Evolutionary conservation across 2,329 filamentous ascomycete species (phyloP).

Genomic region (Aspergillus sp.): DNA sequence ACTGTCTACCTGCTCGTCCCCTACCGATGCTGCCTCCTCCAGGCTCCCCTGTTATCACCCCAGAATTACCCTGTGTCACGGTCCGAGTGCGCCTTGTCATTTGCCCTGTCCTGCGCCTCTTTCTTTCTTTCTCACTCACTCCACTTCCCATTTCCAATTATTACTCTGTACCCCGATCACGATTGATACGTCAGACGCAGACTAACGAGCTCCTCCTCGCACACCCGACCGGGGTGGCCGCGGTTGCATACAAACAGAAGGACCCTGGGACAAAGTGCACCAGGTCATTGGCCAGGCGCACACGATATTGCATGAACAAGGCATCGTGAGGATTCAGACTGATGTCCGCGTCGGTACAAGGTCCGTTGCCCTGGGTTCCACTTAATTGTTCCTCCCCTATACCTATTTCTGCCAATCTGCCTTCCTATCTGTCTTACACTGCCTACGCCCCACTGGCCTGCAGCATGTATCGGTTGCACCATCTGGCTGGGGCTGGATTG

Average conservation of each 20-base stretch:
- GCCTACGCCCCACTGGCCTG: neutral
- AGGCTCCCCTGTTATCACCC: slow-evolving; percentile 3
- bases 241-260: slow-evolving; percentile 62
- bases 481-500: neutral
- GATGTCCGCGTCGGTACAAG: slow-evolving; percentile 83
- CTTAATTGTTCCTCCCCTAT: neutral
- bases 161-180: neutral
- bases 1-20: neutral
- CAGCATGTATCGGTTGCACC: neutral
- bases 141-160: too few species aligned
- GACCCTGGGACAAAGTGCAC: slow-evolving; percentile 87
- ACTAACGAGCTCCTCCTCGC: neutral
- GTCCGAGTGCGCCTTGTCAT: neutral
- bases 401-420: neutral
- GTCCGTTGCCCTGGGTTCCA: slow-evolving; percentile 44
- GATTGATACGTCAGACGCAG: neutral
- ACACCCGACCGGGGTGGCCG: neutral
- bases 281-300: slow-evolving; percentile 83
- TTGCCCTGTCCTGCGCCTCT: neutral
- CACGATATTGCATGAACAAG: slow-evolving; percentile 70
- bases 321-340: slow-evolving; percentile 80
- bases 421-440: neutral
- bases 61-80: slow-evolving; percentile 4
- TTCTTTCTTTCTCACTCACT: neutral
- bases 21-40: neutral